phyloP scores from a whole-genome alignment of 805 yeast genomes.

The Ogataea pini region DNA sequence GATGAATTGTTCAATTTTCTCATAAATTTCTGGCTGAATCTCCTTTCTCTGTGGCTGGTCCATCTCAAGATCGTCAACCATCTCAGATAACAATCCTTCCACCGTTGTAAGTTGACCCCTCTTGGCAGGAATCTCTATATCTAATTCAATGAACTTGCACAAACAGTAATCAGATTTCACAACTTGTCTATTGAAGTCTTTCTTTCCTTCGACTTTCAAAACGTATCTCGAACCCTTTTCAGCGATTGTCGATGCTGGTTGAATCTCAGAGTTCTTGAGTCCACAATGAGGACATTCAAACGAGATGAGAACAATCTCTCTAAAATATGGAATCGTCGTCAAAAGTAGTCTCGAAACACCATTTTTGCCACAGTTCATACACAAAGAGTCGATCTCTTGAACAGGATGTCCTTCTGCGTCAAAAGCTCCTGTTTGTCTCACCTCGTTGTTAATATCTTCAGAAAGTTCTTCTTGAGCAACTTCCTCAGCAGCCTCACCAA shows the following conservation, averaged over 20 bases:
- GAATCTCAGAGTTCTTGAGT: conserved; percentile 86
- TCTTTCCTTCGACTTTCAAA: conserved; percentile 62
- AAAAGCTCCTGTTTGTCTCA: conserved; percentile 69
- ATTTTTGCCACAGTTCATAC: conserved; percentile 90
- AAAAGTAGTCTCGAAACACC: conserved; percentile 83
- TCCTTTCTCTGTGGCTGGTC: conserved; percentile 83
- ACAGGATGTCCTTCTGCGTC: conserved; percentile 93
- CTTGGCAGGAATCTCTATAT: conserved; percentile 93
- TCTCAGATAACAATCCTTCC: conserved; percentile 84
- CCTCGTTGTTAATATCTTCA: conserved; percentile 40
- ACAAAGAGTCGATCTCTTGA: conserved; percentile 90
- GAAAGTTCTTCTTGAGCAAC: conserved; percentile 36
- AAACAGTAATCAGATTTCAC: conserved; percentile 87
- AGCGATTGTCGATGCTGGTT: conserved; percentile 92
- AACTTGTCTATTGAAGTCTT: conserved; percentile 86
- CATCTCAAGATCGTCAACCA: conserved; percentile 73
- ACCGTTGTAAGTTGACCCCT: conserved; percentile 90
- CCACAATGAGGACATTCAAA: conserved; percentile 96
- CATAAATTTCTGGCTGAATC: conserved; percentile 71
- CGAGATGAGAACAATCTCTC: conserved; percentile 91
- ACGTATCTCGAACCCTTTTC: conserved; percentile 80
- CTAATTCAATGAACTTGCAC: conserved; percentile 79
- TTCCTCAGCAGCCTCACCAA: conserved; percentile 59
- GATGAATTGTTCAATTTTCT: conserved; percentile 73
- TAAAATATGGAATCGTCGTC: conserved; percentile 88